Conservation (phyloP, 202 grass and related monocot genomes). For the Carex arenaria region DNA sequence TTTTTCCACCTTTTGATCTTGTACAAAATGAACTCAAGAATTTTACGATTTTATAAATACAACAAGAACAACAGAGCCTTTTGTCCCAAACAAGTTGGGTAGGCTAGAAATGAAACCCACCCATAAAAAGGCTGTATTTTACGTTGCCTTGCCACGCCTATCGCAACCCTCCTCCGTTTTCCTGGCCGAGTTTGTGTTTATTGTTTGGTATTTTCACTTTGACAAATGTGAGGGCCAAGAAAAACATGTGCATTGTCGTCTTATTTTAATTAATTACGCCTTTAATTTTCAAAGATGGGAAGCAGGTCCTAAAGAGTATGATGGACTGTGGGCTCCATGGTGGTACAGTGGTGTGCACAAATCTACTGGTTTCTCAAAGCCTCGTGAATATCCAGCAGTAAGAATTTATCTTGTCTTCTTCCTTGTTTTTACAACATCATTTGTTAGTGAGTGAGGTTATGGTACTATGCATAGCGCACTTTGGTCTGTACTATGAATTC, state of each 20-base stretch:
- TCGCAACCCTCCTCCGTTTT: no score
- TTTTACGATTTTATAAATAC: background rate
- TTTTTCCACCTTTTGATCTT: background rate
- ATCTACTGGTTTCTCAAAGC: slow-evolving; percentile 65
- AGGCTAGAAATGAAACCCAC: no score
- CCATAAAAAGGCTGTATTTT: no score
- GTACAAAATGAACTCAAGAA: background rate
- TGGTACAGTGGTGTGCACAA: slow-evolving; percentile 89
- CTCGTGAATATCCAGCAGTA: slow-evolving; percentile 47
- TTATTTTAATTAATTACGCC: slow-evolving; percentile 2
- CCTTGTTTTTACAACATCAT: slow-evolving; percentile 25
- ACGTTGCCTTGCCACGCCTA: no score
- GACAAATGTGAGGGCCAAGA: background rate
- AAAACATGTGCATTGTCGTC: background rate
- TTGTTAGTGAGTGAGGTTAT: background rate
- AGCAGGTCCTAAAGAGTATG: slow-evolving; percentile 77
- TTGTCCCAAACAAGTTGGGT: no score
- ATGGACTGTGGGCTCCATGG: slow-evolving; percentile 95
- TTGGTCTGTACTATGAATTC: no score
- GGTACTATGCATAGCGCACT: no score
- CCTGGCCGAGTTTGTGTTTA: background rate
- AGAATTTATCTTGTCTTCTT: slow-evolving; percentile 29
- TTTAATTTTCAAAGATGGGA: slow-evolving; percentile 56
- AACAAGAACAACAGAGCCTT: no score
- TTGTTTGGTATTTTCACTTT: background rate